These are phyloP conservation scores for Populus deltoides DNA, from an alignment of 345 rosid species.

Conservation along the genomic window DNA sequence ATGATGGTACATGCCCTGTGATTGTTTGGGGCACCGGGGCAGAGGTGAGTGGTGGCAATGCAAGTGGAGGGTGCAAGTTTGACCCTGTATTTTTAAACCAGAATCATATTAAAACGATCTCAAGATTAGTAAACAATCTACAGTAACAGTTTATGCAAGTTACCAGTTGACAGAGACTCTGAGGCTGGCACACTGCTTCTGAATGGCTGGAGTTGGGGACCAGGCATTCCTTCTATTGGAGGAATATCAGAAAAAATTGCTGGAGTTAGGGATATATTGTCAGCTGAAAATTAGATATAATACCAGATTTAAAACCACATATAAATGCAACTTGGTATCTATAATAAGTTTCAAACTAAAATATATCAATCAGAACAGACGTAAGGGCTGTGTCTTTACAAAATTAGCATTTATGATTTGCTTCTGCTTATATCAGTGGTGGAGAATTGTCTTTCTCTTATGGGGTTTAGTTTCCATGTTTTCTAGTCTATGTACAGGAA, in stretches of 20 bases:
- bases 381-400: background rate
- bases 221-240: slow-evolving; percentile 29
- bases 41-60: slow-evolving; percentile 40
- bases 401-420: background rate
- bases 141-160: slow-evolving; percentile 4
- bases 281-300: slow-evolving; percentile 21
- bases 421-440: background rate
- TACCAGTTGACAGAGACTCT: slow-evolving; percentile 31
- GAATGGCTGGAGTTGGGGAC: slow-evolving; percentile 17
- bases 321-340: background rate
- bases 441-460: background rate
- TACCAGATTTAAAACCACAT: slow-evolving; percentile 1
- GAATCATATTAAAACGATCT: slow-evolving; percentile 13
- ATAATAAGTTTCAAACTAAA: background rate
- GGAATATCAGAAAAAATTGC: slow-evolving; percentile 25
- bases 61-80: slow-evolving; percentile 26
- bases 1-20: slow-evolving; percentile 37
- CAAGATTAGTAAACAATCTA: background rate
- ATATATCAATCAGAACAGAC: background rate
- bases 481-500: background rate
- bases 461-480: background rate
- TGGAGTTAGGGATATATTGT: slow-evolving; percentile 29
- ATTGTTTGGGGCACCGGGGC: slow-evolving; percentile 36
- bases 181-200: slow-evolving; percentile 28
- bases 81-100: slow-evolving; percentile 31